Evolutionary conservation across 2,329 filamentous ascomycete genomes (phyloP).

Genomic region (Talaromyces amestolkiae): DNA sequence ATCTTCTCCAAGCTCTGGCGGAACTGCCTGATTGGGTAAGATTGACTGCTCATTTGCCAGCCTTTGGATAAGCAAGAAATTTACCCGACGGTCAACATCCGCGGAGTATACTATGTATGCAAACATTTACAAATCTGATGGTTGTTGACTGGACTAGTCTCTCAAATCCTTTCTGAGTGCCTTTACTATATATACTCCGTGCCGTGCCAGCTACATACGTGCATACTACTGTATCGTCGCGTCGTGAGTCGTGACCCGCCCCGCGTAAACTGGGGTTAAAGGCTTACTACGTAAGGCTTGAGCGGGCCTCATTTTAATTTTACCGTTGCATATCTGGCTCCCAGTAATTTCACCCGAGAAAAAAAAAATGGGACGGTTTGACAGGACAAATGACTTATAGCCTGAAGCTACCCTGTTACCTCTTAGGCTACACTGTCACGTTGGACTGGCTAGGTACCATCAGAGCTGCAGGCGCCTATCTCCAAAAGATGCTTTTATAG

Average conservation of each 20-base stretch:
- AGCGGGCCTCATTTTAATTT: slow-evolving; percentile 8
- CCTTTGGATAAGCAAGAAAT: neutral
- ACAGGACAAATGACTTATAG: neutral
- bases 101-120: neutral
- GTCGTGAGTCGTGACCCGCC: slow-evolving; percentile 1
- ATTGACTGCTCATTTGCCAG: neutral
- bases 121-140: too few relatives aligned
- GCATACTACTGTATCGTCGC: neutral
- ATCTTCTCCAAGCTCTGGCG: neutral
- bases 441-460: slow-evolving; percentile 12
- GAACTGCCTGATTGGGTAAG: slow-evolving; percentile 12
- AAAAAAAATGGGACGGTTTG: neutral
- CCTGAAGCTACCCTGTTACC: neutral
- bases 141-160: too few relatives aligned
- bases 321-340: neutral
- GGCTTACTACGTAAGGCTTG: neutral
- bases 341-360: neutral
- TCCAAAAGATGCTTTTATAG: slow-evolving; percentile 6
- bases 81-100: neutral
- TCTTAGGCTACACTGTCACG: neutral
- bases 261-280: neutral
- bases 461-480: neutral
- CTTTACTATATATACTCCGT: neutral
- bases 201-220: neutral
- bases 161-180: neutral